Evolutionary conservation across 1,139 yeast genomes (phyloP).

Genomic region (Kodamaea arcana): DNA sequence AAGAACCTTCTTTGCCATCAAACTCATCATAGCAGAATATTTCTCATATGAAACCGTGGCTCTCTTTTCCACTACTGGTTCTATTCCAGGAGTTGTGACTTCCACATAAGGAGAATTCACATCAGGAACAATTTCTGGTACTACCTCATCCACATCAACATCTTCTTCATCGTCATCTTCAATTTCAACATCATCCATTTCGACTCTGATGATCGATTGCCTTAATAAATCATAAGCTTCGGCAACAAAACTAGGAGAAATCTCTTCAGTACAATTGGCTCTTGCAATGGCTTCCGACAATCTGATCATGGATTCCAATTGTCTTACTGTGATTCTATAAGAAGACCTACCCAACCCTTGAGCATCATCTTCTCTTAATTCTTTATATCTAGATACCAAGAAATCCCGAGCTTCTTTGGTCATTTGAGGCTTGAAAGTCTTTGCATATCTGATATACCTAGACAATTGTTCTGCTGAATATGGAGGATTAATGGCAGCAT

Average conservation of each 20-base stretch:
- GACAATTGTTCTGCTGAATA: constrained; percentile 84
- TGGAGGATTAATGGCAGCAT: constrained; percentile 87
- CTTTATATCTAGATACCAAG: constrained; percentile 78
- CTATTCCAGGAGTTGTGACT: constrained; percentile 9
- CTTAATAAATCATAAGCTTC: constrained; percentile 90
- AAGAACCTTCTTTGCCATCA: constrained; percentile 67
- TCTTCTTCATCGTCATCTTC: constrained; percentile 58
- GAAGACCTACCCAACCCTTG: constrained; percentile 86
- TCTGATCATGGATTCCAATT: constrained; percentile 89
- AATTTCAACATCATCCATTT: constrained; percentile 86
- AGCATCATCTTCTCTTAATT: constrained; percentile 85
- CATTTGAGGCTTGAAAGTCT: constrained; percentile 89
- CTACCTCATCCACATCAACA: constrained; percentile 18
- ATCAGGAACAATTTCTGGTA: constrained; percentile 6
- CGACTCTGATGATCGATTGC: constrained; percentile 91
- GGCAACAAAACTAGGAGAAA: constrained; percentile 82
- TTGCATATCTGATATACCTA: constrained; percentile 86
- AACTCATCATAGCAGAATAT: constrained; percentile 78
- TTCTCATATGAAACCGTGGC: constrained; percentile 72
- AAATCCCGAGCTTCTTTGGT: constrained; percentile 76
- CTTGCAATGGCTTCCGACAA: constrained; percentile 95
- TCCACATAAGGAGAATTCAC: constrained; percentile 3
- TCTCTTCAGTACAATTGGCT: constrained; percentile 90
- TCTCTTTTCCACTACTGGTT: constrained; percentile 9
- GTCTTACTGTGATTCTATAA: constrained; percentile 95